A percentile compares a stretch with the other conserved stretches of the same genome.
Evolutionary conservation across 225 moss, liverwort and hornwort species (phyloP).

Genomic region (Lunularia cruciata): DNA sequence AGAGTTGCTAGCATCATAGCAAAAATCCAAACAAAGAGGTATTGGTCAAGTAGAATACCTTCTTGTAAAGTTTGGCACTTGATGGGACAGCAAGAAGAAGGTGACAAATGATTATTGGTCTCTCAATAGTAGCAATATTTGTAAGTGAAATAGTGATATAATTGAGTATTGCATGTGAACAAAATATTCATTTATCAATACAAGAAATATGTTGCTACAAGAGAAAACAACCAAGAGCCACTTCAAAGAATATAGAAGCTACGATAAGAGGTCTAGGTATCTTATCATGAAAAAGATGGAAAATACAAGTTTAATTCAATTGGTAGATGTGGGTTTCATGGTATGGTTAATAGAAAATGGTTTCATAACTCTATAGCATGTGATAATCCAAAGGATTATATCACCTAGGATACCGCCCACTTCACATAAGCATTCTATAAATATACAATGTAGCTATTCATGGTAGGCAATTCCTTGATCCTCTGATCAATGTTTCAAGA

Average conservation of each 20-base stretch:
- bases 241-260: no score
- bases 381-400: constrained; percentile 21
- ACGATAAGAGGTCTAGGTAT: no score
- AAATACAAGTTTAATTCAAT: constrained; percentile 16
- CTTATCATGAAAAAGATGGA: constrained; percentile 34
- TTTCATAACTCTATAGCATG: constrained; percentile 17
- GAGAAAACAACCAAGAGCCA: no score
- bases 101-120: not conserved
- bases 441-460: not conserved
- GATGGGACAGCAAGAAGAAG: not conserved
- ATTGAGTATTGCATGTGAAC: no score
- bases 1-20: constrained; percentile 74
- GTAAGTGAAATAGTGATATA: no score
- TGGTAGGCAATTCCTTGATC: constrained; percentile 32
- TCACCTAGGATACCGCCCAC: constrained; percentile 37
- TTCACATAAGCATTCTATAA: constrained; percentile 33
- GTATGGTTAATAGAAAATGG: not conserved
- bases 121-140: no score
- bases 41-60: constrained; percentile 65
- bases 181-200: no score
- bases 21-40: constrained; percentile 78
- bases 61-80: constrained; percentile 62
- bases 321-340: not conserved
- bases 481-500: constrained; percentile 26
- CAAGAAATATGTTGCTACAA: no score